Evolutionary conservation across 306 rosid genomes (phyloP), one percentile per base, ranked within the genome.

Genomic region (Cyamopsis tetragonoloba): DNA sequence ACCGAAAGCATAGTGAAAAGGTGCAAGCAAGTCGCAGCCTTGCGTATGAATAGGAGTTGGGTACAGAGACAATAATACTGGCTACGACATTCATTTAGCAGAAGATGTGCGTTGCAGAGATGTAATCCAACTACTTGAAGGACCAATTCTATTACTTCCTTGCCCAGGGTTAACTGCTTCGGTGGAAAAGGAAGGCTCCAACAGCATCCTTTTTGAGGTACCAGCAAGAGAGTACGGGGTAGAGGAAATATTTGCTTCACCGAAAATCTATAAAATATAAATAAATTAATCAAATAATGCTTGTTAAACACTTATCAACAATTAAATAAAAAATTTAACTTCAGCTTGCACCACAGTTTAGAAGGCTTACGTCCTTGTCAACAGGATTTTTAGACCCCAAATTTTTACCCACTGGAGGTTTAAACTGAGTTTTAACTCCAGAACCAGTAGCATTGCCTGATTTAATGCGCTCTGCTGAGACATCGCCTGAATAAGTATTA

Each of bases 111-210:
- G 85, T 62, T 89, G 96, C 77, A 89, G 75, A 53, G 96, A 89
- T 46, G 93, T 76, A 82, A 91, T 80, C 98, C 96, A 91, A 82
- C 95, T 91, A 72, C 91, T 86, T 22, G 96, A 91, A 70, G 89
- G 89, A 56, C 93, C 96, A 71, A 84, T 50, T 85, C 75, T 86
- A 59, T 68, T 86, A 65, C 71, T 81, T 46, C 85, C 84, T 32
- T 75, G 83, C 50, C 86, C 72, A 43, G 69, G 75, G 56, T 91
- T 85, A 9, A 79, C 60, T 55, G 82, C 69, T 80, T 89, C 98
- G 44, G 82, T 9, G 38, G 96, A 71, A 66, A 68, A 34, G 66
- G 46, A 34, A 65, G 83, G 86, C 75, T 89, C 89, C 47, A 85
- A 51, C 62, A 76, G 38, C 34, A 78, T 85, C 73, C 89, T 74